phyloP scores from a whole-genome alignment of 2,329 filamentous ascomycete species.

The Cadophora sp. region DNA sequence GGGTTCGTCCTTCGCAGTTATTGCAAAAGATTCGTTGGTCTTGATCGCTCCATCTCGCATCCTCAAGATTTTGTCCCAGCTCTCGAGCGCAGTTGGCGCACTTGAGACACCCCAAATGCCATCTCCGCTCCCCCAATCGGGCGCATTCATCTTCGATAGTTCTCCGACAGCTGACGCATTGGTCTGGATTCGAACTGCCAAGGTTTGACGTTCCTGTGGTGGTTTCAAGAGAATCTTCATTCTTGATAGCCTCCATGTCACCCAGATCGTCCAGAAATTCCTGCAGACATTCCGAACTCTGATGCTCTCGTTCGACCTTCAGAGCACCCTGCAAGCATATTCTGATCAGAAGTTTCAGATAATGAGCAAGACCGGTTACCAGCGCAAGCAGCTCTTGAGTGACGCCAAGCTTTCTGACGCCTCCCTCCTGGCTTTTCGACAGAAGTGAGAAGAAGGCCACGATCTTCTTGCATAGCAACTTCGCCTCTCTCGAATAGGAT shows the following conservation, averaged over 20 bases:
- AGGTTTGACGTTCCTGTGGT: slow-evolving; percentile 70
- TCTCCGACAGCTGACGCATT: slow-evolving; percentile 80
- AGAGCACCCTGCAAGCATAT: slow-evolving; percentile 95
- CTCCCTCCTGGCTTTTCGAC: slow-evolving; percentile 92
- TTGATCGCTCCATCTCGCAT: slow-evolving; percentile 73
- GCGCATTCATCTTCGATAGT: slow-evolving; percentile 96
- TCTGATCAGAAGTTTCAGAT: slow-evolving; percentile 94
- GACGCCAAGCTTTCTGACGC: slow-evolving; percentile 89
- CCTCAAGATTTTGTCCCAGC: slow-evolving; percentile 69
- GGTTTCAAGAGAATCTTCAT: slow-evolving; percentile 72
- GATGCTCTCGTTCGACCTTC: slow-evolving; percentile 85
- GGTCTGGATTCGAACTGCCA: slow-evolving; percentile 80
- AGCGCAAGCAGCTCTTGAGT: slow-evolving; percentile 98
- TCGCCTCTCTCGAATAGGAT: slow-evolving; percentile 94
- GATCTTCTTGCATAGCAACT: slow-evolving; percentile 99
- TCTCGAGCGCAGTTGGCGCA: slow-evolving; percentile 77
- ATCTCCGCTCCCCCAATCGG: slow-evolving; percentile 75
- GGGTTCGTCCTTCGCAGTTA: slow-evolving; percentile 65
- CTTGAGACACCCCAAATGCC: slow-evolving; percentile 81
- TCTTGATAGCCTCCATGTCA: slow-evolving; percentile 79
- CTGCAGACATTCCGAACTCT: slow-evolving; percentile 76
- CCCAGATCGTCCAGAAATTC: slow-evolving; percentile 84
- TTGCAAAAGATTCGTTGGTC: slow-evolving; percentile 76
- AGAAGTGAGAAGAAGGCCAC: slow-evolving; percentile 96
- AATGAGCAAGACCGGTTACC: slow-evolving; percentile 95